phyloP scores from a whole-genome alignment of 371 early-diverging fungal species.

The Mortierella sp. region DNA sequence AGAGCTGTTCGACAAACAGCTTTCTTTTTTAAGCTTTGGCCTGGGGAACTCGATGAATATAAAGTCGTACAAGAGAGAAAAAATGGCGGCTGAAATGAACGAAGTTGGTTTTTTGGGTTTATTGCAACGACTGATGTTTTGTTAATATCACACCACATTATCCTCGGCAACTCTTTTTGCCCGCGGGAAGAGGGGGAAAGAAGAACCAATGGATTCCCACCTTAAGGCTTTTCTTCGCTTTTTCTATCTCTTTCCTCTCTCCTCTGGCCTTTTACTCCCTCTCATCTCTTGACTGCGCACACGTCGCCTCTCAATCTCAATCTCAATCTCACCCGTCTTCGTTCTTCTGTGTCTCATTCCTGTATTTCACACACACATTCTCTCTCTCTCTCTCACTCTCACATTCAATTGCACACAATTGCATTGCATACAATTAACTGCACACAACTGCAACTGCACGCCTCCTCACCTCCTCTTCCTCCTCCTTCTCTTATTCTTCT shows the following conservation, averaged over 20 bases:
- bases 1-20: background rate
- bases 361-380: background rate
- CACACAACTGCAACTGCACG: too few relatives aligned
- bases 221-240: background rate
- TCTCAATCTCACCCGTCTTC: too few relatives aligned
- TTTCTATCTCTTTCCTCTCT: background rate
- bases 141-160: background rate
- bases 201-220: background rate
- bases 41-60: slow-evolving; percentile 7
- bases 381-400: too few relatives aligned
- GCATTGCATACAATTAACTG: background rate
- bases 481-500: background rate
- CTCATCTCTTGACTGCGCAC: background rate
- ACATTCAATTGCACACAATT: background rate
- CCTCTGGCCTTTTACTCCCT: background rate
- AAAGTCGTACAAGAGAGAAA: background rate
- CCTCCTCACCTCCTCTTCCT: background rate
- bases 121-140: background rate
- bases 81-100: background rate
- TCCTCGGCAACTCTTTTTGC: slow-evolving; percentile 1
- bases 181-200: background rate
- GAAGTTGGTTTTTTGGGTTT: background rate
- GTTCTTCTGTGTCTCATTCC: background rate
- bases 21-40: background rate
- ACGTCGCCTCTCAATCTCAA: background rate